Base-by-base conservation (phyloP, 169 alveolate genomes). In the Cryptosporidium andersoni region DNA sequence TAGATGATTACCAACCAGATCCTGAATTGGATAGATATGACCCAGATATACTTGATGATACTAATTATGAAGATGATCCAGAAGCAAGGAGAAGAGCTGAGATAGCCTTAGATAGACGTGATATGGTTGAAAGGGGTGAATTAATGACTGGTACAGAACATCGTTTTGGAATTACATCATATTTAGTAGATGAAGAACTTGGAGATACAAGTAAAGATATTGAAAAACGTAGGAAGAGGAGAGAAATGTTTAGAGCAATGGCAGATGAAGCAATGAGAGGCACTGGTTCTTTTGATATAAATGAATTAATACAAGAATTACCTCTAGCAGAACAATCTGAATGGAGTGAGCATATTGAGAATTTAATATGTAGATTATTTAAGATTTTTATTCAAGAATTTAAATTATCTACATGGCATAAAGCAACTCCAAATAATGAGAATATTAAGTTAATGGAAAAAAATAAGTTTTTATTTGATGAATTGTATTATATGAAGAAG, bases 21-120 rank as follows among this genome's bases (percentile, higher is more conserved):
- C 85, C 85, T 8, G 85, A 58, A 34, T 43, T 74, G 12, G 95
- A 93, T 81, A 94, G 89, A 45, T 93, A 93, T 68, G 96, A 93
- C 67, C 94, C 89, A 16, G 95, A 92, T 58, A 85, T 93, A 80
- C 64, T 93, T 51, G 96, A 93, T 63, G 96, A 93, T 39, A 91
- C 89, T 34, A 81, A 91, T 58, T 93, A 93, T 82, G 94, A 88
- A 43, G 93, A 92, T 65, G 95, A 93, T 80, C 90, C 93, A 47
- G 91, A 90, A 52, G 96, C 95, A 45, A 93, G 81, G 58, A 88
- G 96, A 51, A 89, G 96, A 65, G 92, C 91, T 66, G 92, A 93
- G 74, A 56, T 92, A 36, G 92, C 92, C 34, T 56, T 88, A 51
- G 89, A 90, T 65, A 53, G 91, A 39, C 91, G 88, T 25, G 93